Evolutionary conservation across 2,329 filamentous ascomycete species (phyloP).

Genomic region (Penicillium sp.): DNA sequence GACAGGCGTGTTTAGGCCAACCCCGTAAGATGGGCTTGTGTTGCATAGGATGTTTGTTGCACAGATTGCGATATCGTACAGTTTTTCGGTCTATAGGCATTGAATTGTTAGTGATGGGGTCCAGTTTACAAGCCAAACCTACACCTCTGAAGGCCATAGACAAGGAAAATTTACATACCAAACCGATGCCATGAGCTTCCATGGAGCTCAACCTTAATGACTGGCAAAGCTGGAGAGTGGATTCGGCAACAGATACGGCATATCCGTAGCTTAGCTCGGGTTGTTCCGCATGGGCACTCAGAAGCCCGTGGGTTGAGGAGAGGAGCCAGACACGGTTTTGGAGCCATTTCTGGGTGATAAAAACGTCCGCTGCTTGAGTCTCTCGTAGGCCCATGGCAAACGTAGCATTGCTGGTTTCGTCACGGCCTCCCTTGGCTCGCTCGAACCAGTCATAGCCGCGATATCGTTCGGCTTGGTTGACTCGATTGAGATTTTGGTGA

Average conservation of each 20-base stretch:
- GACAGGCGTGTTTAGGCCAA: conserved; percentile 6
- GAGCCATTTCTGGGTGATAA: conserved; percentile 44
- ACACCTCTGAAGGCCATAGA: neutral
- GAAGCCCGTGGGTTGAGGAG: conserved; percentile 39
- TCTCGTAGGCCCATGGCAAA: conserved; percentile 31
- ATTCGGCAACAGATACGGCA: conserved; percentile 34
- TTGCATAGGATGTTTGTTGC: conserved; percentile 31
- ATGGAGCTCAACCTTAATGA: conserved; percentile 35
- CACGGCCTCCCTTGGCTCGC: conserved; percentile 24
- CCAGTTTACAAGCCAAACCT: neutral
- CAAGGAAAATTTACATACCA: conserved; percentile 24
- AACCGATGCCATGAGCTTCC: conserved; percentile 43
- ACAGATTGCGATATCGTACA: conserved; percentile 38
- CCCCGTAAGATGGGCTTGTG: conserved; percentile 20
- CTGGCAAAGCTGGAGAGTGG: conserved; percentile 34
- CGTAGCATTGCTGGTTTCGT: conserved; percentile 16
- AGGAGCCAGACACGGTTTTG: conserved; percentile 44
- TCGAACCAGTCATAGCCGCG: conserved; percentile 40
- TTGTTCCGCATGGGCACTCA: conserved; percentile 34
- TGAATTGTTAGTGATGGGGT: neutral
- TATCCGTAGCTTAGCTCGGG: conserved; percentile 38
- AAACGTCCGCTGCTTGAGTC: conserved; percentile 43
- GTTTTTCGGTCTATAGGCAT: conserved; percentile 35
- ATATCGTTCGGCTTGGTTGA: conserved; percentile 34
- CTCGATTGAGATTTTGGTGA: conserved; percentile 32